phyloP scores from a whole-genome alignment of 257 asterid species.

The Rhazya stricta region DNA sequence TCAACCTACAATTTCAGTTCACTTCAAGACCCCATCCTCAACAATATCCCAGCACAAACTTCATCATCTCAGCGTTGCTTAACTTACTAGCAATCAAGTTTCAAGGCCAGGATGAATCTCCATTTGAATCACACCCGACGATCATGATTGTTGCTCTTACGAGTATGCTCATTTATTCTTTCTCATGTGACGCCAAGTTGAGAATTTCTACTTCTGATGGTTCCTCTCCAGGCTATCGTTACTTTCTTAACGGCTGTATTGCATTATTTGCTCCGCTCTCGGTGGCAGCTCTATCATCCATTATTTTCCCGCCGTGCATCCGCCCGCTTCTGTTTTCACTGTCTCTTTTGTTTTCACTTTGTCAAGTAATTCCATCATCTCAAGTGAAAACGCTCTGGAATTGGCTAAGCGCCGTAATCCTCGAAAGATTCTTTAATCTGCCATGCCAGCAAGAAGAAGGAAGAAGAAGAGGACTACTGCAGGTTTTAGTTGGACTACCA shows the following conservation, averaged over 20 bases:
- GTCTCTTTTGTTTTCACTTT: not conserved
- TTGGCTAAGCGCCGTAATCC: not conserved
- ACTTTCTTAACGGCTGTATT: no score
- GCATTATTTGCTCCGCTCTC: no score
- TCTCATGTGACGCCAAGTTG: not conserved
- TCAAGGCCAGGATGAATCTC: no score
- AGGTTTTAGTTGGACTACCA: not conserved
- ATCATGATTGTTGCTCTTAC: slow-evolving; percentile 6
- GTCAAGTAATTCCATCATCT: not conserved
- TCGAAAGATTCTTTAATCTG: no score
- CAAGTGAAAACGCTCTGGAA: not conserved
- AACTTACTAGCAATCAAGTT: slow-evolving; percentile 4
- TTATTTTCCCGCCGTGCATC: no score
- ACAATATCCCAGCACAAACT: not conserved
- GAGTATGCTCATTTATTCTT: not conserved
- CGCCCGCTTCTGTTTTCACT: no score
- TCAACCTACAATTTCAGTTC: no score
- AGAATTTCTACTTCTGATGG: not conserved
- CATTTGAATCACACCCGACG: slow-evolving; percentile 8
- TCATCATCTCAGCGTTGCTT: not conserved
- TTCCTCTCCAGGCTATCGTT: no score
- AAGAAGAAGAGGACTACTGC: not conserved
- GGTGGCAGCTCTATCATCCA: no score
- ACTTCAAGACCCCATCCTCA: no score
- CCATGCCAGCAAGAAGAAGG: not conserved